A percentile compares a stretch with the other conserved stretches of the same genome.
These are phyloP conservation scores for Ogataea chonburiensis DNA, from an alignment of 805 yeast genomes.

Conservation along the genomic window DNA sequence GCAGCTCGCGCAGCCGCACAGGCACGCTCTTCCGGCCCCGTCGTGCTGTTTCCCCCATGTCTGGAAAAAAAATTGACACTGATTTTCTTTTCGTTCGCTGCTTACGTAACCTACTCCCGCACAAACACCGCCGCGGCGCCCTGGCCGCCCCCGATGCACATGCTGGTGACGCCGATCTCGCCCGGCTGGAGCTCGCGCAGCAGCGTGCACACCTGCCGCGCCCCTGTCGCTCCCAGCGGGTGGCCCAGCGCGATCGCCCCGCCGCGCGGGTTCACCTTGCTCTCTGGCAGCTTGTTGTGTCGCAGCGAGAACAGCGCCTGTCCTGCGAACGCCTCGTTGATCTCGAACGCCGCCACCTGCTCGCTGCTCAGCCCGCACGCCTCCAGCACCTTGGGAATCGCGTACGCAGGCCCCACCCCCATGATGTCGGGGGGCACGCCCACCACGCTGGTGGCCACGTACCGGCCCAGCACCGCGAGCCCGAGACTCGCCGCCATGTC, in stretches of 20 bases:
- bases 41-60: constrained; percentile 1
- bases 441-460: constrained; percentile 70
- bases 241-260: constrained; percentile 98
- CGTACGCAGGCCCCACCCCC: constrained; percentile 98
- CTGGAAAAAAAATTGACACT: too few species aligned
- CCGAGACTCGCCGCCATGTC: constrained; percentile 75
- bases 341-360: constrained; percentile 77
- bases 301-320: constrained; percentile 80
- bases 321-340: constrained; percentile 96
- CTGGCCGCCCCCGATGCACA: constrained; percentile 99
- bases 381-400: constrained; percentile 77
- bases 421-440: constrained; percentile 97
- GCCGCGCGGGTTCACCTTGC: constrained; percentile 85
- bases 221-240: constrained; percentile 83
- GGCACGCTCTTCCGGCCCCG: constrained; percentile 8
- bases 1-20: constrained; percentile 24
- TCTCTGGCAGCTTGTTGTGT: constrained; percentile 61
- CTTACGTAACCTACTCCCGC: constrained; percentile 55
- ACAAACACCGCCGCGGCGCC: constrained; percentile 92
- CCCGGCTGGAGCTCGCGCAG: constrained; percentile 76
- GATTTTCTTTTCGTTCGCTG: too few species aligned
- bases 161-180: constrained; percentile 86
- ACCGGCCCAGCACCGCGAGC: constrained; percentile 75
- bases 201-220: constrained; percentile 89
- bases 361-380: constrained; percentile 45